Evolutionary conservation across 768 basidiomycete genomes (phyloP).

Genomic region (Amanita polypyramis): DNA sequence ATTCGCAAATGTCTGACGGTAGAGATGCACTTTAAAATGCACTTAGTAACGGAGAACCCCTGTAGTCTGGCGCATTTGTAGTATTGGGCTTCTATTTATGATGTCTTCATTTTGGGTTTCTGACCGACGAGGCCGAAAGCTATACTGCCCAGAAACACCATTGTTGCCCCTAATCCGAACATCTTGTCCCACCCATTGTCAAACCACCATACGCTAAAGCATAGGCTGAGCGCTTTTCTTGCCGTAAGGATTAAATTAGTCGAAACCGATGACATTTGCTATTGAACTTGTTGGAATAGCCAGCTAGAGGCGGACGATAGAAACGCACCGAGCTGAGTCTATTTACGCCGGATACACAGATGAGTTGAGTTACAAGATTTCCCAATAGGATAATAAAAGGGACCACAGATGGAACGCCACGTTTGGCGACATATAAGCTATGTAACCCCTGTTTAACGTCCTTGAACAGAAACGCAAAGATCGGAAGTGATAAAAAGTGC

Average conservation of each 20-base stretch:
- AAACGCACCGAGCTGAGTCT: slow-evolving; percentile 61
- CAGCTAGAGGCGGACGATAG: slow-evolving; percentile 4
- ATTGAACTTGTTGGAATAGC: background rate
- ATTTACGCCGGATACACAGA: slow-evolving; percentile 82
- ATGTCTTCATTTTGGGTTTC: slow-evolving; percentile 14
- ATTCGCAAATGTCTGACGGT: too few relatives aligned
- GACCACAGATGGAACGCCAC: slow-evolving; percentile 20
- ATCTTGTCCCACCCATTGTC: slow-evolving; percentile 60
- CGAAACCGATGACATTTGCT: slow-evolving; percentile 72
- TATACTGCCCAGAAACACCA: slow-evolving; percentile 67
- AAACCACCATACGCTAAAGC: slow-evolving; percentile 81
- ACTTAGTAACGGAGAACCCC: background rate
- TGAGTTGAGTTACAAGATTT: slow-evolving; percentile 64
- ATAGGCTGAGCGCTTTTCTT: slow-evolving; percentile 72
- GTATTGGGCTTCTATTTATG: slow-evolving; percentile 2
- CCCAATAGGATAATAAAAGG: slow-evolving; percentile 48
- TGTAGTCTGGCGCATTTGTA: background rate
- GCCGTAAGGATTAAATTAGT: slow-evolving; percentile 74
- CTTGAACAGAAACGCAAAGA: slow-evolving; percentile 52
- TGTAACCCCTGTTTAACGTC: slow-evolving; percentile 45
- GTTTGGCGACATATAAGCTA: slow-evolving; percentile 30
- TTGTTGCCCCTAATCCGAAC: slow-evolving; percentile 52
- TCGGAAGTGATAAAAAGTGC: slow-evolving; percentile 74
- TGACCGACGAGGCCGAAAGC: slow-evolving; percentile 35
- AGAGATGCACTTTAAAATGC: background rate